Conservation (phyloP, 1,284 basidiomycete species). For the Cryptococcus sp. region DNA sequence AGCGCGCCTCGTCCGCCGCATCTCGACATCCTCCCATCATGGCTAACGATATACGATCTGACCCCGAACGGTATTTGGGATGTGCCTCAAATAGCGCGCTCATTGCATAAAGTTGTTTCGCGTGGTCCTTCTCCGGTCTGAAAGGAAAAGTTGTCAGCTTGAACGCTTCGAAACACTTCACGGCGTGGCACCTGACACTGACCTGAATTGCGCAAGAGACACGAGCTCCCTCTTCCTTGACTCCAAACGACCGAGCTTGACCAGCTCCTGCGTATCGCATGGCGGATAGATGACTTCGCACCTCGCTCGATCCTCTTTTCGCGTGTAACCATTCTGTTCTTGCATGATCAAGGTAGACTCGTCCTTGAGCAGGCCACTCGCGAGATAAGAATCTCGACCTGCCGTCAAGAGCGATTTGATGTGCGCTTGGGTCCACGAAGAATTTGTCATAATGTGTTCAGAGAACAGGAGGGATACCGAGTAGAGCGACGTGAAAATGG, state of each 20-base stretch:
- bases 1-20: conserved; percentile 68
- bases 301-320: conserved; percentile 15
- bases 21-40: conserved; percentile 85
- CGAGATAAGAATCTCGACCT: conserved; percentile 28
- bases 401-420: conserved; percentile 66
- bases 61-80: conserved; percentile 58
- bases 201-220: conserved; percentile 91
- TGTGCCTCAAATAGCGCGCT: conserved; percentile 62
- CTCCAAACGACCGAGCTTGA: conserved; percentile 62
- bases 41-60: conserved; percentile 30
- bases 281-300: conserved; percentile 79
- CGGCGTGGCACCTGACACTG: conserved; percentile 5
- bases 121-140: conserved; percentile 89
- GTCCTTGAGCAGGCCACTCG: conserved; percentile 41
- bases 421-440: conserved; percentile 90
- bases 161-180: conserved; percentile 1
- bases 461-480: conserved; percentile 71
- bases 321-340: conserved; percentile 22
- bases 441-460: conserved; percentile 82
- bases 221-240: conserved; percentile 68
- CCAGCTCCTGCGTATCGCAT: conserved; percentile 80
- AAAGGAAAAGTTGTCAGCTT: neutral
- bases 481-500: conserved; percentile 82
- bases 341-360: conserved; percentile 23
- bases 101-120: conserved; percentile 74